Conservation (phyloP, 176 grass and related monocot species). For the Bromus sterilis region DNA sequence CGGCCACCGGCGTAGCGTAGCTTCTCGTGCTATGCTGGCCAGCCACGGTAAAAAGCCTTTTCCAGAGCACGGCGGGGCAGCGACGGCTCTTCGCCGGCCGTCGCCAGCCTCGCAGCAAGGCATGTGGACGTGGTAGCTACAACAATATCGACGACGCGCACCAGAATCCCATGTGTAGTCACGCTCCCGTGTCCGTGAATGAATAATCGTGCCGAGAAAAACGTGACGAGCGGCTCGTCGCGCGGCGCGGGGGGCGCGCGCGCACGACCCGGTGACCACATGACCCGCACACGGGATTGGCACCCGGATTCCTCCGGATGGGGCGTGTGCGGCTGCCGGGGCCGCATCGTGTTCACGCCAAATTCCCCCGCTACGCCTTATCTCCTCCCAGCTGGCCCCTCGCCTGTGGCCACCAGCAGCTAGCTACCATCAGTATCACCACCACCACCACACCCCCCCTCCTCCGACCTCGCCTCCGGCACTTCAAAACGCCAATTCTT, state of each 20-base stretch:
- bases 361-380: constrained; percentile 39
- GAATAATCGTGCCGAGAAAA: background rate
- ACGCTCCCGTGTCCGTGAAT: background rate
- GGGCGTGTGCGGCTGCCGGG: constrained; percentile 53
- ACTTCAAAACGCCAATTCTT: background rate
- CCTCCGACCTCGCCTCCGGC: background rate
- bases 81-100: background rate
- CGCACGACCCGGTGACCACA: constrained; percentile 4
- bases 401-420: background rate
- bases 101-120: background rate
- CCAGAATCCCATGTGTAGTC: background rate
- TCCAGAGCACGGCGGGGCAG: background rate
- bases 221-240: constrained; percentile 23
- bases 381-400: constrained; percentile 7
- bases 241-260: background rate
- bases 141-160: background rate
- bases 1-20: too few species aligned
- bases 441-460: background rate
- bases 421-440: background rate
- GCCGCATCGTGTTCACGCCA: constrained; percentile 33
- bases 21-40: background rate
- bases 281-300: background rate
- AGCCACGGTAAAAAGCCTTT: background rate
- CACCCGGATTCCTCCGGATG: constrained; percentile 41
- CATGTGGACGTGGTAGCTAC: background rate